Evolutionary conservation across 1,284 basidiomycete species (phyloP).

Genomic region (Ceratobasidium sp.): DNA sequence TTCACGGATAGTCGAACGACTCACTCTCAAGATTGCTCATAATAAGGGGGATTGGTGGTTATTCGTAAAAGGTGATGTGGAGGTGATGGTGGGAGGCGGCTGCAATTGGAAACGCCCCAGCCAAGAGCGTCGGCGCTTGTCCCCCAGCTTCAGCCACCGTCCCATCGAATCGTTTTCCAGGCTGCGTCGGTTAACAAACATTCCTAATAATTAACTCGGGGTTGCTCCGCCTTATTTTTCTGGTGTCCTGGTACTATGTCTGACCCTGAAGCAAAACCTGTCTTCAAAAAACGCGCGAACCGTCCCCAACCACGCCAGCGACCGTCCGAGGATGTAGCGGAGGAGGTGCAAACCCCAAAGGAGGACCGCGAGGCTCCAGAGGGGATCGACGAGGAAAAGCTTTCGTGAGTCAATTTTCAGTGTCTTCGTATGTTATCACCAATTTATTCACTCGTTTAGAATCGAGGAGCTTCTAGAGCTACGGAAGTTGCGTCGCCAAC

Average conservation of each 20-base stretch:
- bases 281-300: constrained; percentile 39
- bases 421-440: not conserved
- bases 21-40: constrained; percentile 94
- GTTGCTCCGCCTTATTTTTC: not conserved
- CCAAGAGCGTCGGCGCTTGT: constrained; percentile 19
- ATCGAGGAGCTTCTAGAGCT: constrained; percentile 87
- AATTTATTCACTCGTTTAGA: constrained; percentile 54
- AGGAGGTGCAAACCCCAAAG: not conserved
- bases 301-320: constrained; percentile 34
- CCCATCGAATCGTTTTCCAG: not conserved
- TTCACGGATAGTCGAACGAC: constrained; percentile 53
- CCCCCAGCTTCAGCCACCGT: constrained; percentile 4
- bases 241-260: constrained; percentile 6
- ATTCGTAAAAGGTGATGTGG: not conserved
- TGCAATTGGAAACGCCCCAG: constrained; percentile 27
- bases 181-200: not conserved
- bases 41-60: not conserved
- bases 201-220: not conserved
- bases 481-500: constrained; percentile 76
- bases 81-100: not conserved
- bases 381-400: constrained; percentile 29
- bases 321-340: constrained; percentile 11
- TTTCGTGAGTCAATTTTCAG: constrained; percentile 6
- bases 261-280: constrained; percentile 19
- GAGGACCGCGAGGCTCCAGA: constrained; percentile 24